A percentile compares a stretch with the other conserved stretches of the same genome.
These are phyloP conservation scores for Claviceps africana DNA, from an alignment of 2,329 filamentous ascomycete species.

Conservation along the genomic window DNA sequence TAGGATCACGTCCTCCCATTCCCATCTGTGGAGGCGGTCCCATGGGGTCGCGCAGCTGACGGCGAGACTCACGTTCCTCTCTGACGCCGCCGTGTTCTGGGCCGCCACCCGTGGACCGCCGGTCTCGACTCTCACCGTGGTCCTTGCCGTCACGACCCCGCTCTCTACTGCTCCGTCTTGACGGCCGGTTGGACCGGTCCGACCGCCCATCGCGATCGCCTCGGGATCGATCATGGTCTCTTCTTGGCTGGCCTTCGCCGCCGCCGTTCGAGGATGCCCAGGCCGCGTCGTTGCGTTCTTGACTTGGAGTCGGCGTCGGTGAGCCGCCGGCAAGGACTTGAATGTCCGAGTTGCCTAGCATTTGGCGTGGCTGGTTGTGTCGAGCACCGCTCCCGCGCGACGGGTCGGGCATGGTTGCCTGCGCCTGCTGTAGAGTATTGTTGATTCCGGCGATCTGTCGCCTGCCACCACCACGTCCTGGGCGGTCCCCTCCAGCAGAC, in stretches of 20 bases:
- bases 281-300: constrained; percentile 33
- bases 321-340: constrained; percentile 43
- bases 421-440: constrained; percentile 39
- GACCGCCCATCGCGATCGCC: constrained; percentile 28
- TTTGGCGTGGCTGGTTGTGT: constrained; percentile 23
- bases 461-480: constrained; percentile 25
- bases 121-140: constrained; percentile 30
- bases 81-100: constrained; percentile 13
- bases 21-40: constrained; percentile 15
- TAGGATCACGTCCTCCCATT: constrained; percentile 18
- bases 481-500: constrained; percentile 22
- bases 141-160: constrained; percentile 34
- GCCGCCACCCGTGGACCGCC: constrained; percentile 22
- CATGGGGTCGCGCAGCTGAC: constrained; percentile 17
- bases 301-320: constrained; percentile 31
- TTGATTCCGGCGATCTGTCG: constrained; percentile 48
- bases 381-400: constrained; percentile 22
- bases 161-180: constrained; percentile 37
- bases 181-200: constrained; percentile 25
- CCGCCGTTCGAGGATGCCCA: constrained; percentile 20
- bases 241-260: constrained; percentile 16
- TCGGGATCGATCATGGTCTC: constrained; percentile 29
- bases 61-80: constrained; percentile 22
- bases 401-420: constrained; percentile 25
- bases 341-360: constrained; percentile 38